A percentile compares a stretch with the other conserved stretches of the same genome.
Evolutionary conservation across 495 filamentous ascomycete species (phyloP).

Genomic region (Xylaria curta): DNA sequence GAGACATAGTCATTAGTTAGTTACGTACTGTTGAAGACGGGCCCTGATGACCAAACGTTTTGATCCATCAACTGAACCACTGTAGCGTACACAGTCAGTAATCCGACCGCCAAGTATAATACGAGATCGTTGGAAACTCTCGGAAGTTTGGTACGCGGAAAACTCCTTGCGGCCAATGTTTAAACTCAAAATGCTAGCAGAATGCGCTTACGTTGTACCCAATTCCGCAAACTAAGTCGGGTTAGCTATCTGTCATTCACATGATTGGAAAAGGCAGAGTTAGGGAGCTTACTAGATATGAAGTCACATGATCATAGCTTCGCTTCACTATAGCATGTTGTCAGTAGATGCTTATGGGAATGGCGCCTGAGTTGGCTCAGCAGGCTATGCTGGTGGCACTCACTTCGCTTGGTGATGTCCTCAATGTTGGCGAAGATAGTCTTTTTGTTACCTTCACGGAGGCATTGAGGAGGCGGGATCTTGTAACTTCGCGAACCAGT

Average conservation of each 20-base stretch:
- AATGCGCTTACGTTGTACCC: conserved; percentile 64
- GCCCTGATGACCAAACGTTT: conserved; percentile 97
- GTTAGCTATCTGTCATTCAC: conserved; percentile 1
- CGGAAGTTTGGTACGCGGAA: neutral
- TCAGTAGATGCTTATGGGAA: conserved; percentile 49
- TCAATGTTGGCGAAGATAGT: conserved; percentile 98
- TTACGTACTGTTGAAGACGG: conserved; percentile 72
- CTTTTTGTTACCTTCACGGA: conserved; percentile 99
- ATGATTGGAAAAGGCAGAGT: neutral
- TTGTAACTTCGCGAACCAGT: conserved; percentile 93
- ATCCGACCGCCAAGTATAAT: neutral
- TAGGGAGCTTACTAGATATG: conserved; percentile 66
- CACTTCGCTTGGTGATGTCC: conserved; percentile 74
- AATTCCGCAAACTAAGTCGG: conserved; percentile 78
- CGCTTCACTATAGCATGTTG: conserved; percentile 78
- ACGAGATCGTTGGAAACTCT: neutral
- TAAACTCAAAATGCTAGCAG: neutral
- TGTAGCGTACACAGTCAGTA: conserved; percentile 40
- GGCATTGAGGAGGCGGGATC: conserved; percentile 98
- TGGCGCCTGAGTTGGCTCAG: neutral
- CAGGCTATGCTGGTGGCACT: neutral
- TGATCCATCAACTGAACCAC: conserved; percentile 89
- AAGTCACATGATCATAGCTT: conserved; percentile 93
- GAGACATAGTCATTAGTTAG: neutral
- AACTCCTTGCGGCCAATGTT: neutral